Base-by-base conservation (phyloP, 192 early-diverging fungal genomes). In the Coemansia furcata region DNA sequence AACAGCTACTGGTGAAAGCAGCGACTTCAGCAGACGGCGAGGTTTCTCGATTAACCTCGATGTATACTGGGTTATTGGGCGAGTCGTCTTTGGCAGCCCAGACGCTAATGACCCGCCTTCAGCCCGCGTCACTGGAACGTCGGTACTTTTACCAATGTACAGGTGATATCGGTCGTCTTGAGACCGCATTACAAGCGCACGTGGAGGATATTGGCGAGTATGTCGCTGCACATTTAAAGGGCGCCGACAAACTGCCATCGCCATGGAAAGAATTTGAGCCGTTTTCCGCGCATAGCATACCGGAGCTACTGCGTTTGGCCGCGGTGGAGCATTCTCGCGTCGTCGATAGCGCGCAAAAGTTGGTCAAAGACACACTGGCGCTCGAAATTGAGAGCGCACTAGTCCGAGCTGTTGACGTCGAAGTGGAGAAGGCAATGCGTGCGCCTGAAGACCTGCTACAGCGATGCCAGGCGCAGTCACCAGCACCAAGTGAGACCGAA, bases 191-290 rank as follows among this genome's bases (percentile, higher is more conserved):
- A 43, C 59, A 72, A 17, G 9, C n/a, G 2, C 29, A 49, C 11
- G 49, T 75, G 19, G 55, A 62, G 5, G 32, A 26, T 6, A 49
- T 73, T 6, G 63, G 66, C 9, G 54, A 47, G 58, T 55, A 57
- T 11, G 32, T 76, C 2, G 52, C 37, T 23, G 60, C 63, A 8
- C 60, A 60, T 38, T 35, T 71, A 9, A 32, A 36, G n/a, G 40
- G 7, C 6, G 61, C 68, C 14, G 74, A 68, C 33, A 54, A 50
- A 21, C 60, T 81, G 40, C 73, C 78, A 17, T 67, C 67, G 30
- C 78, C 78, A 1, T 81, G 78, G 78, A 75, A 59, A 21, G 78
- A 72, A 36, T 81, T 81, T 49, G 32, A 63, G n/a, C 73, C 78
- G 26, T 67, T 73, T 69, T 60, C 60, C 12, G 38, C 78, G 3